Percentiles rank a stretch among this genome's conserved stretches.
These are phyloP conservation scores for Lepiota brunneoincarnata DNA, from an alignment of 768 basidiomycete species.

Conservation along the genomic window DNA sequence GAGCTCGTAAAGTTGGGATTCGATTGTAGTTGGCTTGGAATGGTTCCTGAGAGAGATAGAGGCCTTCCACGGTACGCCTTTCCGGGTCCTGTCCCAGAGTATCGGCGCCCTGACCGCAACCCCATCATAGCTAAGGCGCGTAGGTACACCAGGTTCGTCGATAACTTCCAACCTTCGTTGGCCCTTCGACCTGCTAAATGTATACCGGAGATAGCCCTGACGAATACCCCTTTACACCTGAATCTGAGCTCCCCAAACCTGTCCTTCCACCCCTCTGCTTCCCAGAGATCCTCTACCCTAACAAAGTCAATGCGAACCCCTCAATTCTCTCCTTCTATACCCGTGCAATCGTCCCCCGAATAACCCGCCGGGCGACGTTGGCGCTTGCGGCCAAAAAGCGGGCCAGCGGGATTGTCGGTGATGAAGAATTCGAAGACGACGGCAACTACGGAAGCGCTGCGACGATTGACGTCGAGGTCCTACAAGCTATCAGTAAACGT, in stretches of 20 bases:
- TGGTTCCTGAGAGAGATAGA: conserved; percentile 98
- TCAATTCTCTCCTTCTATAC: conserved; percentile 91
- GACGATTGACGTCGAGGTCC: conserved; percentile 90
- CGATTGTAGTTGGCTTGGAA: conserved; percentile 87
- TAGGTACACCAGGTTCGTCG: conserved; percentile 81
- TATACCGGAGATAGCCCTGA: conserved; percentile 66
- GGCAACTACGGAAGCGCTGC: conserved; percentile 97
- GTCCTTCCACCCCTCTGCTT: conserved; percentile 72
- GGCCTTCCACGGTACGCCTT: conserved; percentile 80
- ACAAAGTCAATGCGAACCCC: conserved; percentile 81
- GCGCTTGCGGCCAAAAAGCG: conserved; percentile 65
- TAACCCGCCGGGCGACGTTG: conserved; percentile 72
- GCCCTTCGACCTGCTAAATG: neutral
- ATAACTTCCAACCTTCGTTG: neutral
- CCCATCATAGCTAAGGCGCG: conserved; percentile 77
- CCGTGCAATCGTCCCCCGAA: conserved; percentile 82
- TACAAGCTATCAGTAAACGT: conserved; percentile 97
- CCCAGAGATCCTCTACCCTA: conserved; percentile 76
- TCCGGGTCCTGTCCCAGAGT: neutral
- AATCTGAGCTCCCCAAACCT: conserved; percentile 69
- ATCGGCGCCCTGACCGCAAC: conserved; percentile 11
- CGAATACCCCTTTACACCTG: conserved; percentile 89
- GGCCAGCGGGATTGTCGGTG: conserved; percentile 61
- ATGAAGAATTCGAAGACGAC: conserved; percentile 82
- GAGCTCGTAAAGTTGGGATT: conserved; percentile 76